These are phyloP conservation scores for Fusarium sp. DNA, from an alignment of 2,329 filamentous ascomycete species.

Conservation along the genomic window DNA sequence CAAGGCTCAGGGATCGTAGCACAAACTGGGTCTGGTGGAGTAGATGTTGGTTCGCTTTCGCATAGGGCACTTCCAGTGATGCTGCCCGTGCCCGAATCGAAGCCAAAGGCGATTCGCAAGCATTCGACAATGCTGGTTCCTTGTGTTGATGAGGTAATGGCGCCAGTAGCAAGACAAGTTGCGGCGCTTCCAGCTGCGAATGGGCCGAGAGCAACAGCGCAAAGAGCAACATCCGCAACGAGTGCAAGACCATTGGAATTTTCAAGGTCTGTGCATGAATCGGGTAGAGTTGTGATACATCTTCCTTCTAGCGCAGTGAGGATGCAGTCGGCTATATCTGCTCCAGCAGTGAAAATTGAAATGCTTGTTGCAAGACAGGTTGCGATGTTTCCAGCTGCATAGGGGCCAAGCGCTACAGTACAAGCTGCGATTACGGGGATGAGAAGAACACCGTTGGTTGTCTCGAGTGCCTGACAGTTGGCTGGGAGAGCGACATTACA, in stretches of 20 bases:
- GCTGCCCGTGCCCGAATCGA: background rate
- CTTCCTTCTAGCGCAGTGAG: background rate
- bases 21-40: background rate
- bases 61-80: background rate
- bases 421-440: background rate
- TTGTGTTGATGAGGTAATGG: background rate
- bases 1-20: background rate
- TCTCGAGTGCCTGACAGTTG: background rate
- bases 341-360: background rate
- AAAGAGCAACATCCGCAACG: background rate
- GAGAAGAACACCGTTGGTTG: background rate
- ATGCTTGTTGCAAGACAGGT: background rate
- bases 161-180: conserved; percentile 5
- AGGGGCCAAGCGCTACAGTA: background rate
- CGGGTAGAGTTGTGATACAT: conserved; percentile 9
- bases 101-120: conserved; percentile 2
- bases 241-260: conserved; percentile 5
- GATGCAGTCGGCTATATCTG: conserved; percentile 1
- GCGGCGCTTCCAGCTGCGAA: conserved; percentile 8
- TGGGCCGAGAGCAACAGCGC: background rate
- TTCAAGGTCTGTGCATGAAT: background rate
- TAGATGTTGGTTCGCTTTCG: background rate
- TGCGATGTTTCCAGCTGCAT: background rate
- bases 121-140: conserved; percentile 7
- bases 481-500: conserved; percentile 3